A percentile compares a stretch with the other conserved stretches of the same genome.
These are phyloP conservation scores for Nannochloris sp. DNA, from an alignment of 139 green algal genomes.

Conservation along the genomic window DNA sequence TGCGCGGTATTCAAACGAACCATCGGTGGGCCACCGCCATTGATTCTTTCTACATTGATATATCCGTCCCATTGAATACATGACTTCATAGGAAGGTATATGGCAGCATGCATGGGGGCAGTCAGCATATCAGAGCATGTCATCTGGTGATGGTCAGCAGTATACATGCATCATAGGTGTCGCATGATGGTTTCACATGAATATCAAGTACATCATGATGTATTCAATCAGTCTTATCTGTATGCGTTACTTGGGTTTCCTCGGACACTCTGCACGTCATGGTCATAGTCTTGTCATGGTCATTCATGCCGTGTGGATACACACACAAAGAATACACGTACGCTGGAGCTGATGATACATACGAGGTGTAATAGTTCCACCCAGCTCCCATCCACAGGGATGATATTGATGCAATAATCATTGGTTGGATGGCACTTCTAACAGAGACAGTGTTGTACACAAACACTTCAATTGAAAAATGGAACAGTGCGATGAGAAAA, in stretches of 20 bases:
- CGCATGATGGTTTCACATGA: neutral
- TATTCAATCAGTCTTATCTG: conserved; percentile 10
- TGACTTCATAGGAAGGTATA: neutral
- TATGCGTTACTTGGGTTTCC: conserved; percentile 24
- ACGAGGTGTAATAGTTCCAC: conserved; percentile 64
- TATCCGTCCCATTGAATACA: neutral
- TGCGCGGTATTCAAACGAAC: no score
- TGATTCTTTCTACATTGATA: neutral
- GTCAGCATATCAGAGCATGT: neutral
- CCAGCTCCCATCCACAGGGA: conserved; percentile 58
- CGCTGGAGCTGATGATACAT: conserved; percentile 16
- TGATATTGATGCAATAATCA: conserved; percentile 61
- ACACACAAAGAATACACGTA: neutral
- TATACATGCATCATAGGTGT: no score
- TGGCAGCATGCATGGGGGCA: neutral
- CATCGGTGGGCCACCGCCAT: neutral
- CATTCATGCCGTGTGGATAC: neutral
- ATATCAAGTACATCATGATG: neutral
- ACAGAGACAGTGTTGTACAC: conserved; percentile 63
- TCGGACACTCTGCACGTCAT: conserved; percentile 47
- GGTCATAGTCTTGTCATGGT: conserved; percentile 12
- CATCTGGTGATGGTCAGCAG: neutral
- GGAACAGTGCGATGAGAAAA: conserved; percentile 61
- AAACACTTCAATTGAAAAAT: conserved; percentile 62
- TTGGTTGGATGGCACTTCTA: conserved; percentile 45